Evolutionary conservation across 306 rosid species (phyloP), one percentile per base, ranked within the genome.

Genomic region (Oemleria cerasiformis): DNA sequence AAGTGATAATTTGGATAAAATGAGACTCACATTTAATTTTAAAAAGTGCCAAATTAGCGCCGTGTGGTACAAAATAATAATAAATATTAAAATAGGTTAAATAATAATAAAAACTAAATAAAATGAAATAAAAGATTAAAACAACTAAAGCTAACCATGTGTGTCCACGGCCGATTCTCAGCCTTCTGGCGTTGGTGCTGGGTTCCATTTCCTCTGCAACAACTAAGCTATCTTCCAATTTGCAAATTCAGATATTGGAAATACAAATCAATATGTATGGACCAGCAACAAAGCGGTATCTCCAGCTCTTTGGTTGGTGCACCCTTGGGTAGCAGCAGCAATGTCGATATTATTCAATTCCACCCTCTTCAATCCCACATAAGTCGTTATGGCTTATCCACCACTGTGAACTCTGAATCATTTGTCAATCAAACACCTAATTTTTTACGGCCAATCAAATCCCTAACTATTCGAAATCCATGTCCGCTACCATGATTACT

Each of bases 231-330:
- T 20, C 14, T 50, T 21, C n/a, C n/a, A n/a, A n/a, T n/a, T 23
- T 21, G 54, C 71, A 17, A 67, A 48, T 49, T n/a, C 6, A 41
- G 12, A 42, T 13, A 9, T 48, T 70, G 53, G 30, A 12, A 6
- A 20, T 39, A 21, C 64, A 23, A 17, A 70, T 36, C 10, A 23
- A 70, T 49, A 93, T 93, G 98, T 90, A 75, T 70, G 85, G 97
- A 51, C 78, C 91, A 73, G 90, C 87, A 83, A 90, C 87, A 51
- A 93, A 82, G 78, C 83, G 89, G 67, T 70, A 88, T 36, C 56
- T 87, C n/a, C 40, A 17, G 34, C 68, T 82, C 16, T 30, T n/a
- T n/a, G n/a, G n/a, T 30, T 73, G 67, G 79, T 21, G 73, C 80
- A 47, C 64, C 75, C n/a, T 59, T 71, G 4, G 78, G 63, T 17